phyloP scores from a whole-genome alignment of 805 yeast species.

The Sugiyamaella americana region DNA sequence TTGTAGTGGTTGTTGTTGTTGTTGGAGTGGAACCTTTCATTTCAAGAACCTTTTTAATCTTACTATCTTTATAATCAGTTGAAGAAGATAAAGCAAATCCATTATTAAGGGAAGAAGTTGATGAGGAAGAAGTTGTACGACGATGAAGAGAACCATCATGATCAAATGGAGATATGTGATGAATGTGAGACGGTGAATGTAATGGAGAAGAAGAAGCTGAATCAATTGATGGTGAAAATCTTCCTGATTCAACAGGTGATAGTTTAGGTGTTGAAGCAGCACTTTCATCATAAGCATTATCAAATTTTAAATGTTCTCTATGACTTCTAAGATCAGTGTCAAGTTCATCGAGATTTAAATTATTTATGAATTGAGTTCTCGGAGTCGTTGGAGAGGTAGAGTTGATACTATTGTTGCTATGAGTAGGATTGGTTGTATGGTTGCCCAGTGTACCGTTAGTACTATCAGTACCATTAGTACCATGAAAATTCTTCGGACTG shows the following conservation, averaged over 20 bases:
- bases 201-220: not conserved
- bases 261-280: slow-evolving; percentile 11
- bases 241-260: not conserved
- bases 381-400: too few species aligned
- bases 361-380: too few species aligned
- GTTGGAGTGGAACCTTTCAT: not conserved
- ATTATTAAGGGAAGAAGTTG: not conserved
- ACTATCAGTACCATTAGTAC: too few species aligned
- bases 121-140: not conserved
- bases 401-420: too few species aligned
- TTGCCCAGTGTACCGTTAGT: too few species aligned
- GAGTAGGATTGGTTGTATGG: too few species aligned
- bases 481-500: too few species aligned
- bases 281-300: slow-evolving; percentile 17
- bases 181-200: too few species aligned
- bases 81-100: not conserved
- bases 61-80: not conserved
- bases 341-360: not conserved
- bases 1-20: too few species aligned
- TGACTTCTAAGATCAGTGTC: slow-evolving; percentile 1
- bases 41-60: not conserved
- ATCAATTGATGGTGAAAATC: too few species aligned
- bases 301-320: slow-evolving; percentile 14
- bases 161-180: too few species aligned
- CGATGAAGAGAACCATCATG: not conserved